A percentile compares a stretch with the other conserved stretches of the same genome.
Conservation (phyloP, 2,329 filamentous ascomycete species). For the Fusarium marasasianum region DNA sequence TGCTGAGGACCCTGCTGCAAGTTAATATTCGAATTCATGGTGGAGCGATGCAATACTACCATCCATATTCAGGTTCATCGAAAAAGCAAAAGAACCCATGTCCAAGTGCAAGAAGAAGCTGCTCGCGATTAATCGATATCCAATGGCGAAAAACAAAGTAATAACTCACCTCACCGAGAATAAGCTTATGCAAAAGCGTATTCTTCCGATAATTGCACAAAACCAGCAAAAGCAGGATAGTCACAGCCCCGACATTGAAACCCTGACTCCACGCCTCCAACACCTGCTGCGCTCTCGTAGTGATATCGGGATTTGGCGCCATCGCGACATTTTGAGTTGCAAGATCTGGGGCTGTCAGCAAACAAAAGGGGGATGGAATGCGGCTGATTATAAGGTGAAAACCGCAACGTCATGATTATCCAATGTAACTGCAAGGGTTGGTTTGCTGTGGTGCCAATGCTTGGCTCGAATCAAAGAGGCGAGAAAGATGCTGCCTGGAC, state of each 20-base stretch:
- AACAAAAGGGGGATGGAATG: neutral
- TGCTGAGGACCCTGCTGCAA: conserved; percentile 3
- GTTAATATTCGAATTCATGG: neutral
- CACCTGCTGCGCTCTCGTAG: conserved; percentile 19
- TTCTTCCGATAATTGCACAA: conserved; percentile 25
- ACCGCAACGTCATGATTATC: conserved; percentile 13
- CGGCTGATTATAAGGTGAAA: neutral
- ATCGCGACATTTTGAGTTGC: neutral
- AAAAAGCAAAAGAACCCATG: conserved; percentile 28
- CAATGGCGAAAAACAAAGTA: neutral
- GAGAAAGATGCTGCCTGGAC: conserved; percentile 26
- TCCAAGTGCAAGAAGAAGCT: conserved; percentile 19
- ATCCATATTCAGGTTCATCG: conserved; percentile 20
- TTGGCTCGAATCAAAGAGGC: conserved; percentile 21
- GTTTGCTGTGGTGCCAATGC: neutral
- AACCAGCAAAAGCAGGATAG: conserved; percentile 11
- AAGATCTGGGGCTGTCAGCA: neutral
- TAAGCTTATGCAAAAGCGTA: conserved; percentile 23
- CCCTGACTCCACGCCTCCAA: conserved; percentile 30
- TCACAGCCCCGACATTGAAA: conserved; percentile 12
- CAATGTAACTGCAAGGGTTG: neutral
- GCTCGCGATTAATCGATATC: neutral
- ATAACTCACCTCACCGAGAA: conserved; percentile 16
- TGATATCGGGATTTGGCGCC: conserved; percentile 17
- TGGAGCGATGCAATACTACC: neutral